phyloP scores from a whole-genome alignment of 345 rosid species.

The Punica granatum region DNA sequence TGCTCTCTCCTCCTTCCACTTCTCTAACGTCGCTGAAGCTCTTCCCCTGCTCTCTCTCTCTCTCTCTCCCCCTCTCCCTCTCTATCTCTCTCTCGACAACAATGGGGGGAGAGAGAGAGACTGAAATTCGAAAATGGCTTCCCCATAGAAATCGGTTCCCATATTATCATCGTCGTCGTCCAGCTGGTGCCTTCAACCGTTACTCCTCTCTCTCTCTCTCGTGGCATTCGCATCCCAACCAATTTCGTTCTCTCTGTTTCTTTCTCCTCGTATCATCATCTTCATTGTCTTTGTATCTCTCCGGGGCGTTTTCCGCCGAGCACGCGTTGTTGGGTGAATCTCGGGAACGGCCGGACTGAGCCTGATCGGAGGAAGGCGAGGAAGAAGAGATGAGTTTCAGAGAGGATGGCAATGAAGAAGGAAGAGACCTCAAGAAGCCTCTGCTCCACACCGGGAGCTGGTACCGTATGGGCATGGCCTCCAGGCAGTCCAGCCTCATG shows the following conservation, averaged over 20 bases:
- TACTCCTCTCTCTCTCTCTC: neutral
- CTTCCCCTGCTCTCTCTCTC: no score
- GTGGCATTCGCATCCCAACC: neutral
- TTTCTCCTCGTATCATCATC: neutral
- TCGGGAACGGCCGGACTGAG: neutral
- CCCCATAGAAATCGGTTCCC: neutral
- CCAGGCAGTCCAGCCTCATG: conserved; percentile 69
- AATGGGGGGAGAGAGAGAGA: neutral
- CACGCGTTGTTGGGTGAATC: neutral
- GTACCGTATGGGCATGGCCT: conserved; percentile 91
- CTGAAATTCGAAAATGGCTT: neutral
- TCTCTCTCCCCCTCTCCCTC: no score
- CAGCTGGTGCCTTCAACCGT: neutral
- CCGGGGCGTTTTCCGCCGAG: neutral
- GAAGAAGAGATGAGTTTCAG: conserved; percentile 56
- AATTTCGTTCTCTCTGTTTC: conserved; percentile 3
- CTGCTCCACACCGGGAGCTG: conserved; percentile 94
- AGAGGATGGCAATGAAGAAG: conserved; percentile 67
- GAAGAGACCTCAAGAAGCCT: conserved; percentile 72
- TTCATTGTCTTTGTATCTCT: neutral
- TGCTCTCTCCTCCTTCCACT: no score
- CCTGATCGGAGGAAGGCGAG: neutral
- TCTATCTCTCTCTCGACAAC: no score
- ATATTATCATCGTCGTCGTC: neutral
- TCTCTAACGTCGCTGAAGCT: no score